Evolutionary conservation across 129 eudicot species (phyloP).

Genomic region (Heracleum sosnowskyi): DNA sequence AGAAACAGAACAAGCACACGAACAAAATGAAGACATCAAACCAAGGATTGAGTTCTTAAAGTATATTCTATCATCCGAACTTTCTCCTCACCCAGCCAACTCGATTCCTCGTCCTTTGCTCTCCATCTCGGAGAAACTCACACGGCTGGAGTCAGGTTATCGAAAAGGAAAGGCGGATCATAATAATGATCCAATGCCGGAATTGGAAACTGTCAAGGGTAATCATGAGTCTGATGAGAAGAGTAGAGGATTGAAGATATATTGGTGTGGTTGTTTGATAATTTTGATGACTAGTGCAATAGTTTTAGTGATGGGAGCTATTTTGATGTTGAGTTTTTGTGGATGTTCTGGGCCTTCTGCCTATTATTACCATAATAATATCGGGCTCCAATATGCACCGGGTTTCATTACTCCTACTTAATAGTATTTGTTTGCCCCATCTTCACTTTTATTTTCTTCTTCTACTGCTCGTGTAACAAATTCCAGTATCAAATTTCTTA

Average conservation of each 20-base stretch:
- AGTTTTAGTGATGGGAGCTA: not conserved
- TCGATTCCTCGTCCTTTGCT: conserved; percentile 16
- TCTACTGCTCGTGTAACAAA: too few relatives aligned
- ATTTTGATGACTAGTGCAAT: not conserved
- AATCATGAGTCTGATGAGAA: too few relatives aligned
- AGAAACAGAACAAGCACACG: conserved; percentile 18
- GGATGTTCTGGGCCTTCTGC: not conserved
- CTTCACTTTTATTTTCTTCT: not conserved
- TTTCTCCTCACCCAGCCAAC: conserved; percentile 13
- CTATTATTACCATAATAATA: not conserved
- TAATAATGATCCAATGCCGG: not conserved
- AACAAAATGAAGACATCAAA: conserved; percentile 7
- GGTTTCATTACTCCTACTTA: not conserved
- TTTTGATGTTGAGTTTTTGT: not conserved
- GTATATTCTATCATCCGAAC: conserved; percentile 19
- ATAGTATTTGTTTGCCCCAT: not conserved
- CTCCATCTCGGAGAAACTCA: conserved; percentile 8
- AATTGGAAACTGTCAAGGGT: not conserved
- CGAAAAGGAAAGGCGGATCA: conserved; percentile 9
- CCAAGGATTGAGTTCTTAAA: conserved; percentile 23
- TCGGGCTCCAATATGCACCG: not conserved
- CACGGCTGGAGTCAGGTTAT: conserved; percentile 18
- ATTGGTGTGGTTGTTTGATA: not conserved
- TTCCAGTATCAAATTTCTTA: not conserved
- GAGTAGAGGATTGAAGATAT: not conserved